Conservation (phyloP, 2,329 filamentous ascomycete genomes). For the Colletotrichum somersetense region DNA sequence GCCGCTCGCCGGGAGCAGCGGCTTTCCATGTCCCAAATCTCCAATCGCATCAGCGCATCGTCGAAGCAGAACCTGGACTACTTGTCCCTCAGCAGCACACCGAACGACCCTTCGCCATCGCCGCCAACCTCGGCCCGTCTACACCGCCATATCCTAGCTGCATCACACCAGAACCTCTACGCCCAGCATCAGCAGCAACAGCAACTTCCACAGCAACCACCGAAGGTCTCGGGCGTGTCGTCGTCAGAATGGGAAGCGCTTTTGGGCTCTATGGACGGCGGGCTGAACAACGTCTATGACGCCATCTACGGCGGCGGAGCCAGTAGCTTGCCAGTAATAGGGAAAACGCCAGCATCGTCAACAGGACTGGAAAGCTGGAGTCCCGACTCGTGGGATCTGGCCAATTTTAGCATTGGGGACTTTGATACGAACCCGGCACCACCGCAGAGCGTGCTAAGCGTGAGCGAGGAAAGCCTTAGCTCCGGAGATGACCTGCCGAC, state of each 20-base stretch:
- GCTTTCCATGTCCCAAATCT: conserved; percentile 59
- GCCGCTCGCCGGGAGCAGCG: conserved; percentile 62
- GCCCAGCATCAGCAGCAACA: conserved; percentile 48
- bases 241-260: conserved; percentile 86
- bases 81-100: conserved; percentile 63
- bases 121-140: conserved; percentile 62
- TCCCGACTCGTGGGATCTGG: conserved; percentile 68
- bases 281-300: conserved; percentile 86
- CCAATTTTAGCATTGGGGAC: conserved; percentile 64
- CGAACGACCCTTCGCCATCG: conserved; percentile 61
- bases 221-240: conserved; percentile 63
- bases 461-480: conserved; percentile 70
- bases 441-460: conserved; percentile 66
- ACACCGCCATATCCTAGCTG: conserved; percentile 47
- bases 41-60: conserved; percentile 53
- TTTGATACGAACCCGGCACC: conserved; percentile 56
- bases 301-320: conserved; percentile 77
- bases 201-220: conserved; percentile 43
- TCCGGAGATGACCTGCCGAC: conserved; percentile 63
- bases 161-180: conserved; percentile 50
- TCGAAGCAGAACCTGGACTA: conserved; percentile 69
- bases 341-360: conserved; percentile 57
- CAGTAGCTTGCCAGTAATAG: conserved; percentile 59
- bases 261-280: conserved; percentile 82
- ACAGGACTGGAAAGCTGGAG: conserved; percentile 63